A percentile compares a stretch with the other conserved stretches of the same genome.
Evolutionary conservation across 805 yeast genomes (phyloP).

Genomic region (Candida chauliodis): DNA sequence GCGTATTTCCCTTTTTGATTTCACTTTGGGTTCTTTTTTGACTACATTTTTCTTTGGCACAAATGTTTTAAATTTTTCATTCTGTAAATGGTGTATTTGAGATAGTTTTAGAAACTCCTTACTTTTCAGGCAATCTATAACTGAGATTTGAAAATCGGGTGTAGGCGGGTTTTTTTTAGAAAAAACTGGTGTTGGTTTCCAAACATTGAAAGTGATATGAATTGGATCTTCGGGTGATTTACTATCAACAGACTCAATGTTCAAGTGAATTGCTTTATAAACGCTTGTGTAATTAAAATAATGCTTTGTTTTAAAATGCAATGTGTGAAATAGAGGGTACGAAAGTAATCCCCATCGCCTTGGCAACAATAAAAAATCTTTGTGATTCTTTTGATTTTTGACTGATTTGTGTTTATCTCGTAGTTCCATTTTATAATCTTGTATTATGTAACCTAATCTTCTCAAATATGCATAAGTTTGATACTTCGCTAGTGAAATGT

Average conservation of each 20-base stretch:
- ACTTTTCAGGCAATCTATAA: conserved; percentile 44
- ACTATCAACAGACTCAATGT: conserved; percentile 11
- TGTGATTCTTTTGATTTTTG: neutral
- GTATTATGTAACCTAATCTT: conserved; percentile 73
- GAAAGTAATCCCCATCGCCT: conserved; percentile 14
- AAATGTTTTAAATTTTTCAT: neutral
- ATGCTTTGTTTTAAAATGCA: conserved; percentile 22
- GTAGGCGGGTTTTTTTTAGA: conserved; percentile 63
- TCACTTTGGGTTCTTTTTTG: conserved; percentile 12
- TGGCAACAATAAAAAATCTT: neutral
- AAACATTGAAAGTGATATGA: conserved; percentile 57
- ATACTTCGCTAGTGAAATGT: conserved; percentile 48
- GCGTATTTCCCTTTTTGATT: conserved; percentile 24
- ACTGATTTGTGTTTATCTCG: no score
- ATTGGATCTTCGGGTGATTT: conserved; percentile 13
- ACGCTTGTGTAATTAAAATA: conserved; percentile 21
- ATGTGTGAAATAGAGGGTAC: conserved; percentile 12
- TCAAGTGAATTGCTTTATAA: conserved; percentile 19
- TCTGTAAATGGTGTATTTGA: conserved; percentile 32
- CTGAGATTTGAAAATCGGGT: conserved; percentile 74
- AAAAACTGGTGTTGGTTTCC: conserved; percentile 79
- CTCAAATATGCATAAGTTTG: conserved; percentile 72
- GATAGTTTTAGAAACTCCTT: conserved; percentile 43
- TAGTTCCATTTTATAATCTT: conserved; percentile 12
- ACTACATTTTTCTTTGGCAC: neutral